These are phyloP conservation scores for Pseudonectria buxi DNA, from an alignment of 2,329 filamentous ascomycete species.

Conservation along the genomic window DNA sequence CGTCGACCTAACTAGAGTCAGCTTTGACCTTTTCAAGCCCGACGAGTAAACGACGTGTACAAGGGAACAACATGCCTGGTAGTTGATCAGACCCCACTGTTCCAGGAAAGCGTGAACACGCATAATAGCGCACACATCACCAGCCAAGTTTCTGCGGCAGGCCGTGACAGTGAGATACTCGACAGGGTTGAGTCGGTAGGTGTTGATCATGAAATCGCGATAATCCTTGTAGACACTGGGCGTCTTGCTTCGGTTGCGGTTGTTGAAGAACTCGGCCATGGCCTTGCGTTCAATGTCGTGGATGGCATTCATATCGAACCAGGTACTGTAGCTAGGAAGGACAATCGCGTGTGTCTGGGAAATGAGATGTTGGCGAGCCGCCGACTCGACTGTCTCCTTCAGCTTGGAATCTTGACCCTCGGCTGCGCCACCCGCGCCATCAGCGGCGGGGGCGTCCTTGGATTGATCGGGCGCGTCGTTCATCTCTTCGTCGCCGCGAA, in stretches of 20 bases:
- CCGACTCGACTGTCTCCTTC: conserved; percentile 75
- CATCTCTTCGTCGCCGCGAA: conserved; percentile 74
- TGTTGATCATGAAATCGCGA: conserved; percentile 99
- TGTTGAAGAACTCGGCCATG: conserved; percentile 97
- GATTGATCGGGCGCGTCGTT: conserved; percentile 53
- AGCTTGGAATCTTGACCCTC: conserved; percentile 56
- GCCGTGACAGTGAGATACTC: conserved; percentile 97
- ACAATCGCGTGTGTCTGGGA: conserved; percentile 94
- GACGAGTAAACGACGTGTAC: neutral
- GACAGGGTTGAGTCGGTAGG: conserved; percentile 88
- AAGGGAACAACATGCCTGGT: conserved; percentile 58
- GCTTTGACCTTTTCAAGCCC: no score
- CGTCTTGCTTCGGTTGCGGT: conserved; percentile 95
- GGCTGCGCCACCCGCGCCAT: conserved; percentile 42
- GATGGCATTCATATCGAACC: conserved; percentile 97
- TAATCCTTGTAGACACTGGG: conserved; percentile 97
- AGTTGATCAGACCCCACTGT: conserved; percentile 98
- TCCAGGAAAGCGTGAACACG: conserved; percentile 95
- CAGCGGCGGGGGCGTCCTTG: conserved; percentile 40
- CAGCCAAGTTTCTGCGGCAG: conserved; percentile 87
- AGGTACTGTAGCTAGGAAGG: conserved; percentile 92
- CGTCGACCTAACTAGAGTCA: conserved; percentile 67
- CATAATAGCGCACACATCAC: conserved; percentile 99
- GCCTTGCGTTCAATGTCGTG: conserved; percentile 91
- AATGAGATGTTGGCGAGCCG: conserved; percentile 85